Evolutionary conservation across 169 alveolate species (phyloP).

Genomic region (Haemoproteus tartakovskyi): DNA sequence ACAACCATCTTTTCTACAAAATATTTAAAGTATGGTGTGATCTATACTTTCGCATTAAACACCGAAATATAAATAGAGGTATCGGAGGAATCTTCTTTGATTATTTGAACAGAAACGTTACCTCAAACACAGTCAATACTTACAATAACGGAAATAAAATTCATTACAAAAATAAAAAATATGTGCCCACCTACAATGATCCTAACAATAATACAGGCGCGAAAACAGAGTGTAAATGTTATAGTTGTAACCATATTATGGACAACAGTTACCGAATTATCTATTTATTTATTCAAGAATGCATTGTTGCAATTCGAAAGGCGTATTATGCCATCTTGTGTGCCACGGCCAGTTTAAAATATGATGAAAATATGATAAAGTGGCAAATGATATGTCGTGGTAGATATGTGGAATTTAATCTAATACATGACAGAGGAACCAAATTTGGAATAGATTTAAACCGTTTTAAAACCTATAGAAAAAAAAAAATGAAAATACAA

Average conservation of each 20-base stretch:
- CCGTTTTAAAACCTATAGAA: conserved; percentile 40
- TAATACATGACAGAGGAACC: conserved; percentile 86
- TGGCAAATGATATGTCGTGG: conserved; percentile 88
- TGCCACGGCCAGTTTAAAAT: conserved; percentile 71
- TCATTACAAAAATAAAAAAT: conserved; percentile 1
- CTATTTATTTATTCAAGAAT: conserved; percentile 48
- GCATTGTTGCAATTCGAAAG: conserved; percentile 34
- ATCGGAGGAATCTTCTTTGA: conserved; percentile 90
- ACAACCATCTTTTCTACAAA: conserved; percentile 73
- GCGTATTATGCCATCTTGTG: conserved; percentile 78
- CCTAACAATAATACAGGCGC: background rate
- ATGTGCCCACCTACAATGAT: no score
- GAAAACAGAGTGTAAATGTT: conserved; percentile 13
- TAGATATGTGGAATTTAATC: conserved; percentile 85
- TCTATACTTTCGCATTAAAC: conserved; percentile 80
- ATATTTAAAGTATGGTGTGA: conserved; percentile 84
- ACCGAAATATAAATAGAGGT: conserved; percentile 84
- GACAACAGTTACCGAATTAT: conserved; percentile 53
- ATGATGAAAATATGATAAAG: conserved; percentile 75
- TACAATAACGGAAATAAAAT: conserved; percentile 1
- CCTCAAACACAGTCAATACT: conserved; percentile 50
- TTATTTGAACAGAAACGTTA: no score
- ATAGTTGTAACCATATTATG: conserved; percentile 50
- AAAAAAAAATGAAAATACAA: conserved; percentile 12
- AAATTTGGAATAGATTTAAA: conserved; percentile 80